A percentile compares a stretch with the other conserved stretches of the same genome.
Evolutionary conservation across 106 monocot species (phyloP).

Genomic region (Dactylorhiza incarnata): DNA sequence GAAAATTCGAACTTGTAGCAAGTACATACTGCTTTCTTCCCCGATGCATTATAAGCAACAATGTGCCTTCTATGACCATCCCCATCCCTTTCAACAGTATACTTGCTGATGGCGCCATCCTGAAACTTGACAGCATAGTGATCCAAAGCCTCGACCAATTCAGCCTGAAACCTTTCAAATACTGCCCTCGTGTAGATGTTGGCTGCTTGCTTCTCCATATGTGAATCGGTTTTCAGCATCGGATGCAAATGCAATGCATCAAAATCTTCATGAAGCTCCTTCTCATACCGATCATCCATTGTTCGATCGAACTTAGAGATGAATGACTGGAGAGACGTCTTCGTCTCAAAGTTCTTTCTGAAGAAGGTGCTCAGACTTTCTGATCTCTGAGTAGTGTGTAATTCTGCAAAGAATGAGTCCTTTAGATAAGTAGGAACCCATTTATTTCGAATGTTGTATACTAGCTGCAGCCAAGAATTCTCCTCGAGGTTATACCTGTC

Average conservation of each 20-base stretch:
- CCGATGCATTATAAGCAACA: conserved; percentile 36
- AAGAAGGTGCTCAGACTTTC: conserved; percentile 63
- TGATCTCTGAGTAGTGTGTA: conserved; percentile 37
- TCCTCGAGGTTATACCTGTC: conserved; percentile 55
- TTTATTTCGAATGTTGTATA: conserved; percentile 40
- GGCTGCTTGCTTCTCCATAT: conserved; percentile 59
- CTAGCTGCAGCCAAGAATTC: conserved; percentile 58
- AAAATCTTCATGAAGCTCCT: conserved; percentile 52
- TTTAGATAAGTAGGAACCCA: conserved; percentile 66
- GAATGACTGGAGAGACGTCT: conserved; percentile 33
- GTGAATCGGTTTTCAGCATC: conserved; percentile 41
- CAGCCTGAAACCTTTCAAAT: conserved; percentile 65
- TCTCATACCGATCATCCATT: conserved; percentile 38
- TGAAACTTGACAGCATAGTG: conserved; percentile 44
- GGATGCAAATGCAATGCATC: conserved; percentile 14
- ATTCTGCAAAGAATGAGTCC: conserved; percentile 66
- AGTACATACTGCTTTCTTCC: conserved; percentile 52
- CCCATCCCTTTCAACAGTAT: conserved; percentile 35
- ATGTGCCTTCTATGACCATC: conserved; percentile 25
- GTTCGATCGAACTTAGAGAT: conserved; percentile 51
- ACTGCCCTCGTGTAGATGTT: conserved; percentile 46
- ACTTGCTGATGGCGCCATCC: conserved; percentile 47
- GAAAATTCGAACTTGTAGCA: conserved; percentile 58
- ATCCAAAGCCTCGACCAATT: conserved; percentile 38
- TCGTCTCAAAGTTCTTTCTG: conserved; percentile 38